Evolutionary conservation across 2,329 filamentous ascomycete species (phyloP), one percentile per base, ranked within the genome.

Genomic region (Neopestalotiopsis rosae): DNA sequence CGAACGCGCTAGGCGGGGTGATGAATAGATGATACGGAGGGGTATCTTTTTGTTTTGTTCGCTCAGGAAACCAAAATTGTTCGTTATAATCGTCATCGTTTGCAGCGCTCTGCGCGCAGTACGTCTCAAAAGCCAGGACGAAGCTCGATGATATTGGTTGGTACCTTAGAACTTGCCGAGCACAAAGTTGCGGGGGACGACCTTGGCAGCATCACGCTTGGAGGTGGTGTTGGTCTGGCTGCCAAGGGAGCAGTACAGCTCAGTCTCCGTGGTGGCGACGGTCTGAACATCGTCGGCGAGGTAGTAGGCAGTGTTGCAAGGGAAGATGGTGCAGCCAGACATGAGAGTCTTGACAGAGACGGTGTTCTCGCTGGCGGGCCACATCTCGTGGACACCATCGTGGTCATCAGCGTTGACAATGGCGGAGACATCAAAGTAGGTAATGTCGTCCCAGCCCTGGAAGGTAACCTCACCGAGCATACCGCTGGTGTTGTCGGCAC

Each of bases 371-470:
- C 66, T 74, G 67, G 76, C 77, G 34, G 87, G 87, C 79, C 80
- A 88, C 77, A 89, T 83, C 80, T 84, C 79, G 83, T 89, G 87
- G 74, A 89, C 82, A 73, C 86, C 86, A 71, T 84, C 68, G 72
- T 79, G 73, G 77, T 89, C 87, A 52, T 75, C 75, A 65, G 85
- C 78, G 77, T 86, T 79, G 73, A 88, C 85, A 71, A 89, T 89
- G 76, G 87, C 87, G 12, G 86, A 88, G 71, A 89, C 86, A 71
- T 89, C 87, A 69, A 87, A 89, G 83, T 84, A 89, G 68, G 84
- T 88, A 69, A 81, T 70, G 71, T 80, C 86, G 66, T 77, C 74
- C 78, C 78, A 87, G 75, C 83, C 85, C 66, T 84, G 79, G 75
- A 86, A 87, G 71, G 79, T 79, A 67, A 86, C 80, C 81, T 87